Percentiles rank a stretch among this genome's conserved stretches.
phyloP scores from a whole-genome alignment of 331 rosid genomes.

The Spiraea crenata region DNA sequence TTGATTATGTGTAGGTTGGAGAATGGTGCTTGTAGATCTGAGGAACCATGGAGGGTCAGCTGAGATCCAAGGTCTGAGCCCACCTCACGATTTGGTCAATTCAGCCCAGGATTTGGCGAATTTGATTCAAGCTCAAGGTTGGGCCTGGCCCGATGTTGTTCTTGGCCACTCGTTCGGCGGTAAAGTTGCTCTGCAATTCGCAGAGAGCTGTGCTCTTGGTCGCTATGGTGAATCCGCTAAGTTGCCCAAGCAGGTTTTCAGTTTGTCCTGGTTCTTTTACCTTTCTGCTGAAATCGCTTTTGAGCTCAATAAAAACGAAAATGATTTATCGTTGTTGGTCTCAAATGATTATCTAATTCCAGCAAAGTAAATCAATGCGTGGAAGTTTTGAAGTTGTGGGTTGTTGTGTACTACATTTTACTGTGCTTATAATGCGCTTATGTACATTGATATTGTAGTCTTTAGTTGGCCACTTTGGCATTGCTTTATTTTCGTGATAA shows the following conservation, averaged over 20 bases:
- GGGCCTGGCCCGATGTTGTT: slow-evolving; percentile 96
- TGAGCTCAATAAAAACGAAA: too few species aligned
- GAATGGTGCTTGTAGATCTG: slow-evolving; percentile 79
- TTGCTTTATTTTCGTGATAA: too few species aligned
- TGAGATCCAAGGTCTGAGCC: slow-evolving; percentile 46
- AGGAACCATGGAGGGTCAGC: slow-evolving; percentile 85
- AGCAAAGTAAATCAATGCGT: too few species aligned
- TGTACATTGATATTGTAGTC: too few species aligned
- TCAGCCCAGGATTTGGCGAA: slow-evolving; percentile 77
- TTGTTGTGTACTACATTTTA: too few species aligned
- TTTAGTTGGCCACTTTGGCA: too few species aligned
- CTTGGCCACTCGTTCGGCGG: slow-evolving; percentile 94
- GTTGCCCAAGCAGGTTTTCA: slow-evolving; percentile 75
- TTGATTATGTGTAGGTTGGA: slow-evolving; percentile 55
- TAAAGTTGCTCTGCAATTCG: slow-evolving; percentile 73
- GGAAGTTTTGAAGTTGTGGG: too few species aligned
- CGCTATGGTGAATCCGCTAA: slow-evolving; percentile 59
- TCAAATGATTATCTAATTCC: too few species aligned
- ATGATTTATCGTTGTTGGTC: too few species aligned
- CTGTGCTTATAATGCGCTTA: too few species aligned
- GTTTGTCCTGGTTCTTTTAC: neutral
- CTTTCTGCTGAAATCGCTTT: neutral
- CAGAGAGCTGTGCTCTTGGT: slow-evolving; percentile 59
- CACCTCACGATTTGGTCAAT: slow-evolving; percentile 70
- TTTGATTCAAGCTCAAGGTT: slow-evolving; percentile 59